Conservation (phyloP, 2,329 filamentous ascomycete species). For the Botryotinia globosa region DNA sequence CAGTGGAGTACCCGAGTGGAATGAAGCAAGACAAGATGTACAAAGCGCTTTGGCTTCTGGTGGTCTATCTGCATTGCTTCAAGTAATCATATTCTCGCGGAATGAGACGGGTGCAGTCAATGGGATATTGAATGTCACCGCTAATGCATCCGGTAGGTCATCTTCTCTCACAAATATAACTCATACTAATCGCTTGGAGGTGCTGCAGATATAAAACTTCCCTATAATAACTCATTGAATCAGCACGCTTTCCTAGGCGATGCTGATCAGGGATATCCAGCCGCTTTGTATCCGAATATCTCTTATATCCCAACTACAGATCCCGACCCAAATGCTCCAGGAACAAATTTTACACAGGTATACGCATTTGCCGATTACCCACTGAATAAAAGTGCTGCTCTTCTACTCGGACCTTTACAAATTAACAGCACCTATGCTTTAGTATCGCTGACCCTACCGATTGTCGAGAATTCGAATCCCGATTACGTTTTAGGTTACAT, state of each 20-base stretch:
- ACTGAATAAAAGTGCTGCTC: constrained; percentile 49
- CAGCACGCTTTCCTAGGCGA: constrained; percentile 55
- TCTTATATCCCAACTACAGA: constrained; percentile 49
- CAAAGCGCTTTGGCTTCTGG: constrained; percentile 62
- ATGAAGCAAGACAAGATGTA: constrained; percentile 60
- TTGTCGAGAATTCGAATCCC: constrained; percentile 63
- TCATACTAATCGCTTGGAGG: constrained; percentile 16
- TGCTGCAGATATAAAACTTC: constrained; percentile 54
- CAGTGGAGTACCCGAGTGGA: constrained; percentile 63
- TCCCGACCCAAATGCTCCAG: constrained; percentile 26
- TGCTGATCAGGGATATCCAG: constrained; percentile 63
- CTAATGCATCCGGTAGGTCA: constrained; percentile 38
- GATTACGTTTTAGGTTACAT: constrained; percentile 76
- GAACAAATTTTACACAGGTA: constrained; percentile 12
- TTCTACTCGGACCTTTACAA: constrained; percentile 74
- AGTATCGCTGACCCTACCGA: constrained; percentile 76
- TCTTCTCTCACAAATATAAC: not conserved
- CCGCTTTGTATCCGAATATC: constrained; percentile 73
- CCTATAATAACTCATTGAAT: constrained; percentile 57
- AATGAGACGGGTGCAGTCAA: constrained; percentile 56
- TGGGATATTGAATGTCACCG: constrained; percentile 65
- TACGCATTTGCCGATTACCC: constrained; percentile 37
- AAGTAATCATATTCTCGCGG: constrained; percentile 70
- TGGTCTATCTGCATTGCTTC: constrained; percentile 56
- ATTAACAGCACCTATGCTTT: constrained; percentile 73